phyloP scores from a whole-genome alignment of 2,329 filamentous ascomycete species.

The Ceratocystis destructans region DNA sequence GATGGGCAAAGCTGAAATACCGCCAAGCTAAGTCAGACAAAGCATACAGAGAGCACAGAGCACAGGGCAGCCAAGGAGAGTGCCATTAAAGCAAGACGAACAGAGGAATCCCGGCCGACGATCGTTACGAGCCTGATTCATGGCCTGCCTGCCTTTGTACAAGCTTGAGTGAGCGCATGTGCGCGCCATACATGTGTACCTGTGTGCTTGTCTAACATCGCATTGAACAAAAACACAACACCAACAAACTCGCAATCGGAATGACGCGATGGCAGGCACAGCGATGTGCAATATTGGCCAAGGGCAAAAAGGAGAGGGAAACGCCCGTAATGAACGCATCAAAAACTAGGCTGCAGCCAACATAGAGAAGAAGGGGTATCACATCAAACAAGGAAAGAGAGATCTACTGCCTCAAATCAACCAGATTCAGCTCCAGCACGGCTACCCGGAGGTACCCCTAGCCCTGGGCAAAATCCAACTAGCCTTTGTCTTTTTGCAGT shows the following conservation, averaged over 20 bases:
- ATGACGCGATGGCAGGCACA: neutral
- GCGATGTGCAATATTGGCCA: neutral
- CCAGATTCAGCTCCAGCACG: neutral
- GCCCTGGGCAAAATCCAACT: neutral
- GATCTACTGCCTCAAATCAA: neutral
- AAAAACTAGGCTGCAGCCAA: neutral
- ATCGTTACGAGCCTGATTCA: neutral
- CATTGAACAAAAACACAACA: neutral
- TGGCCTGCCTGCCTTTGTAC: neutral
- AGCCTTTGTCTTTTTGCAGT: neutral
- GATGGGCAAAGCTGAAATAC: no score
- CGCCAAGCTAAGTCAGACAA: neutral
- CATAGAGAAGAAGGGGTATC: neutral
- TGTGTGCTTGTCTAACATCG: neutral
- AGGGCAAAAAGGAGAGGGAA: neutral
- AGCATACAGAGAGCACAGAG: neutral
- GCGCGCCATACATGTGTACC: neutral
- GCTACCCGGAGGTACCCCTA: neutral
- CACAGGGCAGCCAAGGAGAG: neutral
- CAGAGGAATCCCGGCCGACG: neutral
- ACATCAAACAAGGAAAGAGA: conserved; percentile 3
- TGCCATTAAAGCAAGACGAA: neutral
- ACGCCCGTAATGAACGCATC: neutral
- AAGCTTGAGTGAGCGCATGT: neutral
- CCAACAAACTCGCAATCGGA: neutral